Conservation (phyloP, 106 monocot species). For the Dioscorea alata region DNA sequence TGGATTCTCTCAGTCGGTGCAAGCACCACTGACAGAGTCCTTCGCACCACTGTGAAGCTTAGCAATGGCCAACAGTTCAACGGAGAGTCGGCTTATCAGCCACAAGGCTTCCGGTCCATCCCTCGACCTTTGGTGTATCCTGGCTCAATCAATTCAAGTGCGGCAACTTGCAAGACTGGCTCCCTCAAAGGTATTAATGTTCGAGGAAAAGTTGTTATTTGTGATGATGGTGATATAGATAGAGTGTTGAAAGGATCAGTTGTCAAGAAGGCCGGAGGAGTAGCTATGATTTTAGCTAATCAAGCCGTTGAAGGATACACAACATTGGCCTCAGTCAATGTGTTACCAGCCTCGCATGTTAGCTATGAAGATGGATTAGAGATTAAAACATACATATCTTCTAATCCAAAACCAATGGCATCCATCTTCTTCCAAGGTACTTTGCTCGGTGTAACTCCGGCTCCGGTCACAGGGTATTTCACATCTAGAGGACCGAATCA, state of each 20-base stretch:
- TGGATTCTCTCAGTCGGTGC: slow-evolving; percentile 19
- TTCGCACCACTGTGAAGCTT: slow-evolving; percentile 6
- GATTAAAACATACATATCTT: background rate
- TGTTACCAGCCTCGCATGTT: background rate
- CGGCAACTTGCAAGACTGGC: background rate
- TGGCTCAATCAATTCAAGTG: background rate
- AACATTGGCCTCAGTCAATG: background rate
- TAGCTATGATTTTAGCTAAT: background rate
- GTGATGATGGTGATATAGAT: background rate
- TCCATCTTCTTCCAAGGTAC: slow-evolving; percentile 3
- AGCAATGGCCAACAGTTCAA: slow-evolving; percentile 1
- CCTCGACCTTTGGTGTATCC: background rate
- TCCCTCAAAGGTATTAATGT: background rate
- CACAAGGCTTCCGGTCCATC: background rate
- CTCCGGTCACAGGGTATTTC: background rate
- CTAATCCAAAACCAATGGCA: background rate
- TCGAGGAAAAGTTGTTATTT: slow-evolving; percentile 11
- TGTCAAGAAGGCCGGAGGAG: background rate
- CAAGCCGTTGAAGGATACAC: background rate
- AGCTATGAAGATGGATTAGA: background rate
- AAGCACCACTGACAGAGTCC: slow-evolving; percentile 8
- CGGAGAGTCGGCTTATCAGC: slow-evolving; percentile 8
- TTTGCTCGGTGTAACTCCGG: background rate
- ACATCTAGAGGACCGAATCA: background rate
- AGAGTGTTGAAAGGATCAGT: background rate